Conservation (phyloP, 495 filamentous ascomycete species). For the Aspergillus affinis region DNA sequence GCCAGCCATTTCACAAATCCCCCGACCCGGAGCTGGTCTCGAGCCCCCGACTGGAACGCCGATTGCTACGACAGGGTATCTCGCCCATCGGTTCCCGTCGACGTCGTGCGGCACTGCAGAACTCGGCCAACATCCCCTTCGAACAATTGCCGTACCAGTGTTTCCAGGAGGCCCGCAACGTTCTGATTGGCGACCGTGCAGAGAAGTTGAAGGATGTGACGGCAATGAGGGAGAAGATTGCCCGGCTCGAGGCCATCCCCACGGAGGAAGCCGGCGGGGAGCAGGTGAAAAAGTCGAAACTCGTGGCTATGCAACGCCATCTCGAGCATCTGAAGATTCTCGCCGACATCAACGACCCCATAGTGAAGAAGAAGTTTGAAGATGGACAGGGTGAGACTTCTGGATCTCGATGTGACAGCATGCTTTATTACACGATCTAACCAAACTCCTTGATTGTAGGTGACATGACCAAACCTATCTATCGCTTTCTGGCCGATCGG, state of each 20-base stretch:
- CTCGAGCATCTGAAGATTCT: conserved; percentile 82
- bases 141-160: conserved; percentile 92
- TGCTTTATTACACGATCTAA: not conserved
- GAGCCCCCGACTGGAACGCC: conserved; percentile 57
- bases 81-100: conserved; percentile 75
- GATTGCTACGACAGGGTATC: conserved; percentile 57
- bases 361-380: conserved; percentile 93
- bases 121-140: conserved; percentile 73
- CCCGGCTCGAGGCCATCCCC: conserved; percentile 57
- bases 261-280: conserved; percentile 60
- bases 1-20: conserved; percentile 37
- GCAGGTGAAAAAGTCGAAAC: conserved; percentile 58
- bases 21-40: conserved; percentile 52
- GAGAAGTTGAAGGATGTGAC: conserved; percentile 73
- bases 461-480: conserved; percentile 95
- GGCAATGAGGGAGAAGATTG: conserved; percentile 58
- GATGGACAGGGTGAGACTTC: conserved; percentile 75
- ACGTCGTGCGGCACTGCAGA: conserved; percentile 73
- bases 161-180: conserved; percentile 90
- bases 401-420: not conserved
- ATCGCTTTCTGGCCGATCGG: conserved; percentile 81
- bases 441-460: conserved; percentile 45
- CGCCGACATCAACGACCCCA: conserved; percentile 92
- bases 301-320: conserved; percentile 69
- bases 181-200: conserved; percentile 75